Conservation (phyloP, 495 filamentous ascomycete genomes). For the Penicillium fimorum region DNA sequence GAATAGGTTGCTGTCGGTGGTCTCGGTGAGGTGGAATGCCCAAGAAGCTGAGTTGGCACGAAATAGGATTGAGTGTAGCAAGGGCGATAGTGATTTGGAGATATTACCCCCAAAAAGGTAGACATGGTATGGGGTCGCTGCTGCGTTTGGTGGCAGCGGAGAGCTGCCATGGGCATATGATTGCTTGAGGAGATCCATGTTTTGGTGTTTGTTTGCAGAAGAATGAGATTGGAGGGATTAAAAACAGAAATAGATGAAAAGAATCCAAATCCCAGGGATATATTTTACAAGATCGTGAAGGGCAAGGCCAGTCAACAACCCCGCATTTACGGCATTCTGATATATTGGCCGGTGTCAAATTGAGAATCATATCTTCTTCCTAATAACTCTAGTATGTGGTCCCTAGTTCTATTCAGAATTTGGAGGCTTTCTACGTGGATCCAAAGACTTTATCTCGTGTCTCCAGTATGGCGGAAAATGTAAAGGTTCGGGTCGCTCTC, state of each 20-base stretch:
- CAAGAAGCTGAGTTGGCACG: constrained; percentile 44
- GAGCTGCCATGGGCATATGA: constrained; percentile 13
- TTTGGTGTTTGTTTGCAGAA: background rate
- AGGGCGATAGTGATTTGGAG: constrained; percentile 57
- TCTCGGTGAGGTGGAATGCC: constrained; percentile 51
- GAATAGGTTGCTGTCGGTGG: constrained; percentile 24
- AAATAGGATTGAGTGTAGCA: constrained; percentile 58
- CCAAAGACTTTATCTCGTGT: too few relatives aligned
- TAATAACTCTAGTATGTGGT: background rate
- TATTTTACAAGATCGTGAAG: background rate
- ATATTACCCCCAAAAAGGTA: constrained; percentile 39
- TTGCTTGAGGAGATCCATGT: constrained; percentile 12
- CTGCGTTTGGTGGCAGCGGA: background rate
- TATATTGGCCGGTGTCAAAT: background rate
- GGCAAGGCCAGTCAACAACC: background rate
- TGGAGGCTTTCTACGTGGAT: background rate
- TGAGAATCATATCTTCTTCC: background rate
- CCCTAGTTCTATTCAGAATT: background rate
- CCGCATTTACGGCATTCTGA: background rate
- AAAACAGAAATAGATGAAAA: too few relatives aligned
- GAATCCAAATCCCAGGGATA: too few relatives aligned
- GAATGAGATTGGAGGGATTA: background rate
- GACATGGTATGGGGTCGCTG: background rate
- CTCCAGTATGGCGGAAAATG: background rate
- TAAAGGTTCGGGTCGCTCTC: constrained; percentile 7